Percentiles rank a stretch among this genome's conserved stretches.
These are phyloP conservation scores for Circinella minor DNA, from an alignment of 371 early-diverging fungal genomes.

Conservation along the genomic window DNA sequence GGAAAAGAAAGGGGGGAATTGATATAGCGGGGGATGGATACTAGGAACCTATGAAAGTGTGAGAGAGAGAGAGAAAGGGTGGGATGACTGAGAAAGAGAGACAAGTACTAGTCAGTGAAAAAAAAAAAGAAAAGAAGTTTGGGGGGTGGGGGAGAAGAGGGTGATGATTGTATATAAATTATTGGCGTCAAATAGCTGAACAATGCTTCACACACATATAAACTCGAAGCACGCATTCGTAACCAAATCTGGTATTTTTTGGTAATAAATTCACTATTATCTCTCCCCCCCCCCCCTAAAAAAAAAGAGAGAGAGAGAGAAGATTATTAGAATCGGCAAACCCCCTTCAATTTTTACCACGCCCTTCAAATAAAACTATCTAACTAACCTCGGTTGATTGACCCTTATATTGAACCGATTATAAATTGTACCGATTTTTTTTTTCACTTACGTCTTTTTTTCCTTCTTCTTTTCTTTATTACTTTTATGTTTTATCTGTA, in stretches of 20 bases:
- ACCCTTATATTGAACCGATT: slow-evolving; percentile 9
- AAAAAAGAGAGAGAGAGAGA: background rate
- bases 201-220: slow-evolving; percentile 1
- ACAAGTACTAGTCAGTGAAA: background rate
- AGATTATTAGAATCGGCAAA: background rate
- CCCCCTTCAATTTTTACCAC: slow-evolving; percentile 6
- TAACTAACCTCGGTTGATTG: background rate
- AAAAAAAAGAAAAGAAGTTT: no score
- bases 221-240: background rate
- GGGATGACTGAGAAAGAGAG: no score
- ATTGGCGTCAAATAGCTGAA: slow-evolving; percentile 4
- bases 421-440: slow-evolving; percentile 7
- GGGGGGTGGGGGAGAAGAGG: no score
- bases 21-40: background rate
- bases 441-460: background rate
- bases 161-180: background rate
- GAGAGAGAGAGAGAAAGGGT: no score
- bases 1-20: no score
- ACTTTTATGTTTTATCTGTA: slow-evolving; percentile 1
- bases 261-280: background rate
- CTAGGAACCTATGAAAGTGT: background rate
- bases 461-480: slow-evolving; percentile 9
- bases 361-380: slow-evolving; percentile 6
- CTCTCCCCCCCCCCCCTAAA: slow-evolving; percentile 6
- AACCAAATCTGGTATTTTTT: slow-evolving; percentile 7